Evolutionary conservation across 805 yeast genomes (phyloP).

Genomic region (Lipomyces mesembrius): DNA sequence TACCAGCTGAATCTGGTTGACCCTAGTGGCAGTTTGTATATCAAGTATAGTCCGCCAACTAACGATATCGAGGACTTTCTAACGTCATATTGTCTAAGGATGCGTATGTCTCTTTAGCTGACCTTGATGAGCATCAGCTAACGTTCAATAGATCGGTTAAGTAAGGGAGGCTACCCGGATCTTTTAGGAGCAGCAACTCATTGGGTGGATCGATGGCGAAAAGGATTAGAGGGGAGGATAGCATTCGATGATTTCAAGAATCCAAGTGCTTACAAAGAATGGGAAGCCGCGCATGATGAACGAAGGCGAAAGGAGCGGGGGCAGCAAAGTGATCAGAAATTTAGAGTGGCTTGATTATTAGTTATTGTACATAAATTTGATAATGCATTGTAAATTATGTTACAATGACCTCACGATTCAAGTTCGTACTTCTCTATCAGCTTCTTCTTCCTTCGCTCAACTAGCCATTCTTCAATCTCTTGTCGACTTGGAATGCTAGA

Average conservation of each 20-base stretch:
- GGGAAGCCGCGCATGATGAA: slow-evolving; percentile 23
- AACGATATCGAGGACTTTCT: slow-evolving; percentile 68
- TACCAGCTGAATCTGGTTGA: slow-evolving; percentile 62
- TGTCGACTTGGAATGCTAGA: slow-evolving; percentile 36
- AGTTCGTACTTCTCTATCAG: slow-evolving; percentile 27
- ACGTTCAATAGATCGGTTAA: slow-evolving; percentile 39
- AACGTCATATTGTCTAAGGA: slow-evolving; percentile 40
- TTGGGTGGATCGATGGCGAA: slow-evolving; percentile 66
- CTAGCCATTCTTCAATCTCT: slow-evolving; percentile 41
- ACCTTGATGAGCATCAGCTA: neutral
- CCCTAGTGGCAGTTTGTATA: slow-evolving; percentile 49
- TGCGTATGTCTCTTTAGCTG: slow-evolving; percentile 11
- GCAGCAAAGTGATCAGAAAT: neutral
- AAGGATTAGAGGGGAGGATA: slow-evolving; percentile 53
- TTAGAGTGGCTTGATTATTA: neutral
- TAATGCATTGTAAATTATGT: neutral
- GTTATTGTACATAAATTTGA: neutral
- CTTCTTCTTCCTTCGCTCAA: slow-evolving; percentile 32
- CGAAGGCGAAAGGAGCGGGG: neutral
- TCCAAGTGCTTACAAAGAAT: slow-evolving; percentile 30
- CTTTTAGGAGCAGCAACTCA: slow-evolving; percentile 65
- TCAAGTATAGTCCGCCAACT: slow-evolving; percentile 65
- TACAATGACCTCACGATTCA: neutral
- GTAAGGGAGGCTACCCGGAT: slow-evolving; percentile 48
- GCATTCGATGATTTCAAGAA: slow-evolving; percentile 43